Evolutionary conservation across 2,329 filamentous ascomycete species (phyloP), one percentile per base, ranked within the genome.

Genomic region (Exutisphaerella laricina): DNA sequence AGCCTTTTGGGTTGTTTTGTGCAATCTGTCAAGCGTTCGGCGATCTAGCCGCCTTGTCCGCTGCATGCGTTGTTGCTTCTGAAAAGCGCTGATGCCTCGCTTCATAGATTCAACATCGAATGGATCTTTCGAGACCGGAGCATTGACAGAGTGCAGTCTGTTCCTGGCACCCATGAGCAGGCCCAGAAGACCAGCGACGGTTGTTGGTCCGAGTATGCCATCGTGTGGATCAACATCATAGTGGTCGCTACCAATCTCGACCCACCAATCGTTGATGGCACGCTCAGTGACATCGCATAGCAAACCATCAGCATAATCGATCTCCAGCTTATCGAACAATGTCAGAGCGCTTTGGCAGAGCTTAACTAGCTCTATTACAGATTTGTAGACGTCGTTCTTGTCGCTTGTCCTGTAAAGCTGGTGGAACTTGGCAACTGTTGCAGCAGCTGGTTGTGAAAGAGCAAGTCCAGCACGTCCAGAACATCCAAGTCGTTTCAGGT

Each of bases 201-300:
- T 96, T 0, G 87, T 94, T 2, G 92, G 89, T 0, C 92, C 92
- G 2, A 98, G 70, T 16, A 94, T 88, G 9, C 90, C 90, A 66
- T 98, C 92, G 7, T 84, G 85, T 1, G 92, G 90, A 64, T 97
- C 92, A 23, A 88, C 79, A 42, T 90, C 94, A 70, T 90, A 96
- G 58, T 92, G 83, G 53, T 97, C 90, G 0, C 82, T 83, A 1
- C 92, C 92, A 46, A 96, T 84, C 58, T 95, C 87, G 1, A 85
- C 82, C 92, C 92, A 97, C 92, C 92, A 98, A 63, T 96, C 86
- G 49, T 82, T 84, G 56, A 97, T 80, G 1, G 89, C 88, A 49
- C 77, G 82, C 63, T 98, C 92, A 0, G 92, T 97, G 31, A 92
- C 74, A 67, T 98, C 92, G 63, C 92, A 98, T 3, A 98, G 75